Evolutionary conservation across 352 stramenopile genomes (phyloP), one percentile per base, ranked within the genome.

Genomic region (Phytophthora colocasiae): DNA sequence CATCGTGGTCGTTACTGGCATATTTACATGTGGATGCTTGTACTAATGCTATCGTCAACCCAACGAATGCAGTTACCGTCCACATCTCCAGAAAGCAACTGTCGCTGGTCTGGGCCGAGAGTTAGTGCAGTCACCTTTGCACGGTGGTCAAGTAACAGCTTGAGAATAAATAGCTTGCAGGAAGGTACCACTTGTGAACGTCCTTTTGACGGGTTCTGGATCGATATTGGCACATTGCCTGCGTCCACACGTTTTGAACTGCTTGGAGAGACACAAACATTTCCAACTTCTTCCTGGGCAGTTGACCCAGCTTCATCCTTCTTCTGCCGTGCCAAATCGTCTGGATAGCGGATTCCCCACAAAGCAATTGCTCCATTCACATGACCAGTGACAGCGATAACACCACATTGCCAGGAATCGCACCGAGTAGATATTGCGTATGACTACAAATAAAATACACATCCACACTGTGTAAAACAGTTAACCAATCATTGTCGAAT

Each of bases 21-120:
- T 7, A 1, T 6, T 36, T 27, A 15, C 51, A 87, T 91, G 45
- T 87, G 62, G 27, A 84, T 76, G 50, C 81, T 85, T 31, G 72
- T 77, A 38, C 77, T 88, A 46, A 90, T 72, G 56, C 84, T 95
- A 48, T 93, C 86, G 56, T 95, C 86, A 7, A 91, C 62, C 86
- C 86, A 94, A n/a, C 84, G 83, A 48, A 92, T 92, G 51, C 84
- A 93, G 27, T 80, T 77, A 0, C 86, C 86, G 36, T 92, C 83
- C 0, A 62, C 70, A 50, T 94, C 86, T 2, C 77, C 81, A 3
- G 86, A 92, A 27, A 92, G 57, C 7, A 94, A 38, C 57, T 94
- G 84, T 0, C 86, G 77, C 50, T 94, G 86, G 22, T 94, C 84
- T 0, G 44, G 22, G 11, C 78, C 75, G 9, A 94, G 46, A 4